Evolutionary conservation across 768 basidiomycete species (phyloP).

Genomic region (Pluteus cervinus): DNA sequence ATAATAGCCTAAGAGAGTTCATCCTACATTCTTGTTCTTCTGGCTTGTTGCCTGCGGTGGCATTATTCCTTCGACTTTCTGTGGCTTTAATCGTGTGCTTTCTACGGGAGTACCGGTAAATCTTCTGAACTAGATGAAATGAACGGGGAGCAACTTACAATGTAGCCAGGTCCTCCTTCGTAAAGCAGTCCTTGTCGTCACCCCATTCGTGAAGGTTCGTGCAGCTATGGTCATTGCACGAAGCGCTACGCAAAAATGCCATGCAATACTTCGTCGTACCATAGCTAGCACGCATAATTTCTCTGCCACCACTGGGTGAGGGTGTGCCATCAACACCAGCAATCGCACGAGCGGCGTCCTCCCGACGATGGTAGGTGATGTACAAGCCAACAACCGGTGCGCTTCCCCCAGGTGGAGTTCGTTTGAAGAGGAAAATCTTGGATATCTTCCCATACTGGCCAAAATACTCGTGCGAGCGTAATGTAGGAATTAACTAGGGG

Average conservation of each 20-base stretch:
- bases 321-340: slow-evolving; percentile 87
- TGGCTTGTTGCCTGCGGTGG: slow-evolving; percentile 45
- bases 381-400: slow-evolving; percentile 86
- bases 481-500: slow-evolving; percentile 75
- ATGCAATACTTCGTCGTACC: slow-evolving; percentile 99
- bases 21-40: slow-evolving; percentile 52
- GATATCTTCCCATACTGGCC: slow-evolving; percentile 98
- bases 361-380: slow-evolving; percentile 90
- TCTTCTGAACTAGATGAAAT: not conserved
- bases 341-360: slow-evolving; percentile 93
- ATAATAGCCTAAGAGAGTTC: slow-evolving; percentile 1
- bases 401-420: slow-evolving; percentile 67
- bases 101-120: slow-evolving; percentile 27
- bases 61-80: slow-evolving; percentile 55
- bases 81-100: slow-evolving; percentile 93
- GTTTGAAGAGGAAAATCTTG: slow-evolving; percentile 90
- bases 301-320: slow-evolving; percentile 84
- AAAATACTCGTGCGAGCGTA: slow-evolving; percentile 95
- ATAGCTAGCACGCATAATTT: slow-evolving; percentile 88
- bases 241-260: slow-evolving; percentile 80
- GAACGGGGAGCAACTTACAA: slow-evolving; percentile 43
- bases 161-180: slow-evolving; percentile 92
- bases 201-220: slow-evolving; percentile 98
- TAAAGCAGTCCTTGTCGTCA: slow-evolving; percentile 96
- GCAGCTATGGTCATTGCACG: slow-evolving; percentile 84